Evolutionary conservation across 2,329 filamentous ascomycete genomes (phyloP), one percentile per base, ranked within the genome.

Genomic region (Diplodia scrobiculata): DNA sequence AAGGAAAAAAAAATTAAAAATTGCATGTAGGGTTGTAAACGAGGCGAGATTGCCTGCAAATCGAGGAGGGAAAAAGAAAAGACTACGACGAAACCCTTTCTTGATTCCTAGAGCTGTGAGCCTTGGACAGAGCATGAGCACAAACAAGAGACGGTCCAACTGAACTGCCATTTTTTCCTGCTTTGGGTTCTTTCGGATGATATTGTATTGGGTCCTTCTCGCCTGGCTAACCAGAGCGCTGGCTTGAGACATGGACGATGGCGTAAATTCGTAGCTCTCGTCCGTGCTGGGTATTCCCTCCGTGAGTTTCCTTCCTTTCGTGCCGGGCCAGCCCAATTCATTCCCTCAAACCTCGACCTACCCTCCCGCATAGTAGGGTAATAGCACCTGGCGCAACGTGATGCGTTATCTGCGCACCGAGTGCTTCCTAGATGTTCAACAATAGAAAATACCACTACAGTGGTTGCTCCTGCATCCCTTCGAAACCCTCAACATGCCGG

Each of bases 281-380:
- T 38, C 27, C 55, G 55, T 62, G 21, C 29, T 34, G 58, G 58
- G 58, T 62, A 62, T 62, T 36, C 58, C 45, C 13, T 62, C 52
- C 52, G 29, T 54, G 14, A n/a, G 7, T 50, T 34, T 62, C 21
- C 45, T 36, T n/a, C 38, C 38, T 13, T 21, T 27, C 45, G 7
- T 25, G 9, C 54, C 52, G 48, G 29, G 6, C 32, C 29, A 13
- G 32, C 32, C 29, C 32, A 32, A 7, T 38, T 10, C 29, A 32
- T 29, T 27, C 36, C 5, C 27, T 25, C 19, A 58, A 27, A 38
- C 14, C 27, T 25, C 11, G 6, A 27, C 21, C 58, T 25, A 17
- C 13, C n/a, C 45, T 25, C n/a, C 38, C 36, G 19, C 38, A 54
- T 36, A 29, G 36, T 19, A 32, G 5, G n/a, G 17, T 19, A 47